These are phyloP conservation scores for Inonotus obliquus DNA, from an alignment of 1,284 basidiomycete genomes.

Conservation along the genomic window DNA sequence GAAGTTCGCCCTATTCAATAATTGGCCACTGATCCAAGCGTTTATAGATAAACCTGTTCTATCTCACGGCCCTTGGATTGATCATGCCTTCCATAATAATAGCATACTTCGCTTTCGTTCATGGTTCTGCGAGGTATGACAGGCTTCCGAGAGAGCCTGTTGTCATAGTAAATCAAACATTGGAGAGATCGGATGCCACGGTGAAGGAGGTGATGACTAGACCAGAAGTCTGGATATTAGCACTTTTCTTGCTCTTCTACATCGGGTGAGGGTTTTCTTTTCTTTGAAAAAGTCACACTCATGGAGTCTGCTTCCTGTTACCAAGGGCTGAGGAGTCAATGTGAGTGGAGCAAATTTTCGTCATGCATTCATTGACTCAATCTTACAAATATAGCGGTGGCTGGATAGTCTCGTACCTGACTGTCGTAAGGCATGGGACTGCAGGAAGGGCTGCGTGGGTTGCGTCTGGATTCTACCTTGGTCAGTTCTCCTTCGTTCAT, in stretches of 20 bases:
- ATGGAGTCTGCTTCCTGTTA: background rate
- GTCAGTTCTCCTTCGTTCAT: slow-evolving; percentile 14
- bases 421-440: slow-evolving; percentile 28
- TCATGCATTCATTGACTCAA: background rate
- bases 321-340: slow-evolving; percentile 31
- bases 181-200: slow-evolving; percentile 1
- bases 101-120: slow-evolving; percentile 14
- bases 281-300: background rate
- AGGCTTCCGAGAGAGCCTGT: slow-evolving; percentile 10
- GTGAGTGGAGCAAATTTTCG: slow-evolving; percentile 20
- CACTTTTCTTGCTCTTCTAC: slow-evolving; percentile 31
- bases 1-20: background rate
- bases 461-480: slow-evolving; percentile 30
- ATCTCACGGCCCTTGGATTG: slow-evolving; percentile 13
- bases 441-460: slow-evolving; percentile 32
- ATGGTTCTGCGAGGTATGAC: slow-evolving; percentile 13
- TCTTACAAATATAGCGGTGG: slow-evolving; percentile 25
- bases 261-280: slow-evolving; percentile 25
- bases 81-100: slow-evolving; percentile 11
- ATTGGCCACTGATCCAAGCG: background rate
- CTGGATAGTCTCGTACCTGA: slow-evolving; percentile 31
- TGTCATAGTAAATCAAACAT: background rate
- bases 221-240: slow-evolving; percentile 29
- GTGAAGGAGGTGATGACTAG: slow-evolving; percentile 25
- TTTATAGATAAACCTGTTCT: slow-evolving; percentile 13